Percentiles rank a stretch among this genome's conserved stretches.
These are phyloP conservation scores for Pleurostoma richardsiae DNA, from an alignment of 2,329 filamentous ascomycete genomes.

Conservation along the genomic window DNA sequence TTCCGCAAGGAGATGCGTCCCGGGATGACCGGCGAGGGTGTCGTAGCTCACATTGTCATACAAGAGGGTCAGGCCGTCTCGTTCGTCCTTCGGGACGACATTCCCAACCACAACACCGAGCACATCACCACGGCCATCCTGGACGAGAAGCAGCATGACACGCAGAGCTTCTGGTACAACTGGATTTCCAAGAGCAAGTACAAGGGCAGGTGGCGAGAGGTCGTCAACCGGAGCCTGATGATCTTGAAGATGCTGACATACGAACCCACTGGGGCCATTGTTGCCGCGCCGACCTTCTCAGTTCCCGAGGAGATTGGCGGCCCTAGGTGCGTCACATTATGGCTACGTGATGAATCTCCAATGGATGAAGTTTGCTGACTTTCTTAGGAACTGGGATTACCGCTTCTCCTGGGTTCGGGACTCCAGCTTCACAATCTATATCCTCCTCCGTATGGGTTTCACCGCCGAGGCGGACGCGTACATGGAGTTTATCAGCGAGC, in stretches of 20 bases:
- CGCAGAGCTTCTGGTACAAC: conserved; percentile 66
- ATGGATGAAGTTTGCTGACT: too few relatives aligned
- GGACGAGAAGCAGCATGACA: conserved; percentile 61
- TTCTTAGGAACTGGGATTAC: conserved; percentile 60
- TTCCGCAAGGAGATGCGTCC: conserved; percentile 50
- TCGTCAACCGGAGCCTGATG: conserved; percentile 66
- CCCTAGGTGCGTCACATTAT: not conserved
- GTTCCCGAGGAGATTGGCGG: conserved; percentile 71
- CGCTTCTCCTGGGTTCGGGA: conserved; percentile 77
- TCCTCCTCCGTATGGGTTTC: conserved; percentile 72
- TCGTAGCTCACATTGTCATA: conserved; percentile 55
- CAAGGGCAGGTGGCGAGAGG: conserved; percentile 67
- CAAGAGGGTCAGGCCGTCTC: conserved; percentile 64
- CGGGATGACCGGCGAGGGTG: conserved; percentile 55
- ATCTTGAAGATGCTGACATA: conserved; percentile 73
- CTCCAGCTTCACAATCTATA: conserved; percentile 73
- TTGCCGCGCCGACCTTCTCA: conserved; percentile 73
- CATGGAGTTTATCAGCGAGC: conserved; percentile 72
- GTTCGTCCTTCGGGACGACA: conserved; percentile 62
- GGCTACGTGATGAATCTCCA: too few relatives aligned
- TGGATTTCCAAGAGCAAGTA: conserved; percentile 70
- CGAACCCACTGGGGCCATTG: conserved; percentile 72
- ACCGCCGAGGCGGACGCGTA: conserved; percentile 71
- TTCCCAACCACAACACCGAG: conserved; percentile 50
- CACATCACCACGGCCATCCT: conserved; percentile 54